phyloP scores from a whole-genome alignment of 176 grass and related monocot species.

The Triticum timopheevii region DNA sequence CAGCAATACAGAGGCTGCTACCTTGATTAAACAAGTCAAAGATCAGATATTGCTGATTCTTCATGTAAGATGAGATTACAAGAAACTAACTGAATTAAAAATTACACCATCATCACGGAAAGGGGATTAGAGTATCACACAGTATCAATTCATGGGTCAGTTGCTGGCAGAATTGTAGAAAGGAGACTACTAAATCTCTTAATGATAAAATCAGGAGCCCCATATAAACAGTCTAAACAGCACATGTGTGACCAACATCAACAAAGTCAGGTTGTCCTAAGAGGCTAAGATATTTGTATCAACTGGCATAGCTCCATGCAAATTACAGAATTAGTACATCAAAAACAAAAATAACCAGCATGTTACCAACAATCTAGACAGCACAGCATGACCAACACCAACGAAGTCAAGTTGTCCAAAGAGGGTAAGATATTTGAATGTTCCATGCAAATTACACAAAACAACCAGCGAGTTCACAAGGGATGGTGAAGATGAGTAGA shows the following conservation, averaged over 20 bases:
- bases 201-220: not conserved
- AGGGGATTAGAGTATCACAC: not conserved
- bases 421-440: not conserved
- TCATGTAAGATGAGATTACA: not conserved
- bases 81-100: not conserved
- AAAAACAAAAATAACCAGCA: not conserved
- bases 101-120: not conserved
- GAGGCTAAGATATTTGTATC: not conserved
- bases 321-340: not conserved
- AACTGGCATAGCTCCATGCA: not conserved
- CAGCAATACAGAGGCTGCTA: conserved; percentile 34
- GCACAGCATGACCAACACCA: not conserved
- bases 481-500: not conserved
- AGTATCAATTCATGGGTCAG: not conserved
- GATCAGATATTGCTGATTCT: not conserved
- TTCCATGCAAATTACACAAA: not conserved
- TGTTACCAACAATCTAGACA: not conserved
- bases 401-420: not conserved
- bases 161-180: not conserved
- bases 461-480: not conserved
- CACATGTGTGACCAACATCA: not conserved
- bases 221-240: not conserved
- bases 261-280: not conserved
- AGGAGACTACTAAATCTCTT: not conserved
- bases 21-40: conserved; percentile 12